Conservation (phyloP, 768 basidiomycete species). For the Cantharellus cinnabarinus region DNA sequence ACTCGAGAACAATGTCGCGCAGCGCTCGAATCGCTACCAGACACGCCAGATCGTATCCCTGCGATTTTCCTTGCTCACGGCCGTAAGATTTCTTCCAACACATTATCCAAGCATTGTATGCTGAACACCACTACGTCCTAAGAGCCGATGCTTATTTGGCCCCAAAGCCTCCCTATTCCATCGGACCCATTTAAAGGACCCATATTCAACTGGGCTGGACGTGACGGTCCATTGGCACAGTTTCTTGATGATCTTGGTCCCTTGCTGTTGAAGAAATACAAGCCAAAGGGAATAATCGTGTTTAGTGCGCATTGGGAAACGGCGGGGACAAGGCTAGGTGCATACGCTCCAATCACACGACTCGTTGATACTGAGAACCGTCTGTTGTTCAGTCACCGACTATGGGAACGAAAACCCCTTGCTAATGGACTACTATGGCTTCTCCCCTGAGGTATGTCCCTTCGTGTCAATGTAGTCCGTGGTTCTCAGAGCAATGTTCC, state of each 20-base stretch:
- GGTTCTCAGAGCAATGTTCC: background rate
- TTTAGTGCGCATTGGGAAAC: conserved; percentile 78
- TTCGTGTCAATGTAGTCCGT: conserved; percentile 8
- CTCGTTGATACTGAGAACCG: background rate
- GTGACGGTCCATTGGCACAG: conserved; percentile 30
- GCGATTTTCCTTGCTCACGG: conserved; percentile 63
- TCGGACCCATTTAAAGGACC: conserved; percentile 1
- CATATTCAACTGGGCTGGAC: conserved; percentile 20
- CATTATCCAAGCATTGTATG: background rate
- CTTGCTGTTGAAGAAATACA: conserved; percentile 42
- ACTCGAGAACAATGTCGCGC: background rate
- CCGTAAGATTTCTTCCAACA: conserved; percentile 14
- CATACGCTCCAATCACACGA: conserved; percentile 5
- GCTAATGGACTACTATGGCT: conserved; percentile 56
- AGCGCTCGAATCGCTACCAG: background rate
- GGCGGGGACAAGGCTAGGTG: conserved; percentile 33
- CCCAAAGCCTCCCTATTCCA: conserved; percentile 9
- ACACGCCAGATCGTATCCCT: conserved; percentile 24
- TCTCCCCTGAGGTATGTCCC: conserved; percentile 18
- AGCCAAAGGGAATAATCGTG: conserved; percentile 58
- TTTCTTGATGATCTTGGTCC: conserved; percentile 53
- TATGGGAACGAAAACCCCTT: conserved; percentile 61
- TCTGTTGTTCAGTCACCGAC: conserved; percentile 35
- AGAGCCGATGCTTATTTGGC: conserved; percentile 27
- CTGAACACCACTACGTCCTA: background rate